Evolutionary conservation across 768 basidiomycete genomes (phyloP).

Genomic region (Hypsizygus marmoreus): DNA sequence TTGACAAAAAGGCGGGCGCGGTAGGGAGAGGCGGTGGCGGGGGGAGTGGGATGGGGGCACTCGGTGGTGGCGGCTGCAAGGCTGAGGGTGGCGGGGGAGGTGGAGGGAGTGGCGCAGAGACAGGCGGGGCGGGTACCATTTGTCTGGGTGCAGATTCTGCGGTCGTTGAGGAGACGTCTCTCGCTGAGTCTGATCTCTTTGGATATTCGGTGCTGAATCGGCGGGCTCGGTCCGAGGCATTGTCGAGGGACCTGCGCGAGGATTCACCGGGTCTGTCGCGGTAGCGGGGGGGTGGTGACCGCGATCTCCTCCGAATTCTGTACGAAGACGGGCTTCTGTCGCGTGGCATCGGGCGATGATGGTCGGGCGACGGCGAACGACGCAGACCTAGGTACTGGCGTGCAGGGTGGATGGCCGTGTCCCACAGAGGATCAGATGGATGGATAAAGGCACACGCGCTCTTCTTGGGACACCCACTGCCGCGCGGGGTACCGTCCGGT

Average conservation of each 20-base stretch:
- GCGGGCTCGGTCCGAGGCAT: background rate
- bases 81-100: background rate
- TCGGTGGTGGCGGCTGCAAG: conserved; percentile 3
- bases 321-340: background rate
- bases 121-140: too few relatives aligned
- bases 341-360: background rate
- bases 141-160: too few relatives aligned
- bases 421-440: conserved; percentile 29
- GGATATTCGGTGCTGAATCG: background rate
- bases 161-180: too few relatives aligned
- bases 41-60: conserved; percentile 5
- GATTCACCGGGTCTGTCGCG: background rate
- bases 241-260: conserved; percentile 3
- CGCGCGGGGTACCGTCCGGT: conserved; percentile 15
- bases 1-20: conserved; percentile 13
- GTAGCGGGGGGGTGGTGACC: background rate
- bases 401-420: conserved; percentile 9
- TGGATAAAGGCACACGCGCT: conserved; percentile 26
- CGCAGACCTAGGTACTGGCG: background rate
- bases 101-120: background rate
- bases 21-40: conserved; percentile 20
- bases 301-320: background rate
- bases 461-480: conserved; percentile 9
- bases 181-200: background rate
- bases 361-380: conserved; percentile 2